Conservation (phyloP, 495 filamentous ascomycete species). For the Tetracladium marchalianum region DNA sequence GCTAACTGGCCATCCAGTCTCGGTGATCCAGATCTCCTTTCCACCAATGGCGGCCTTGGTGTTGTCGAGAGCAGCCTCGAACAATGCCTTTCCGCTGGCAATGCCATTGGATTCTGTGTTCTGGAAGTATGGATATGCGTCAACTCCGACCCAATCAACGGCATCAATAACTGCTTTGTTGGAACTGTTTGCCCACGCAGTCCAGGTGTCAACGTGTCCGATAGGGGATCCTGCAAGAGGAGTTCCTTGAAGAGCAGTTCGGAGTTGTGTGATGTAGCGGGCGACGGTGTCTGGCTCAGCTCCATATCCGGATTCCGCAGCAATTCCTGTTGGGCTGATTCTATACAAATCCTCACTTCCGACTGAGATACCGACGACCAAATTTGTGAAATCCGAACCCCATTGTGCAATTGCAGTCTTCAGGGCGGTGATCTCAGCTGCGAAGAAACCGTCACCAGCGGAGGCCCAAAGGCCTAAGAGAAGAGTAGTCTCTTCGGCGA, state of each 20-base stretch:
- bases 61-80: slow-evolving; percentile 47
- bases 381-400: slow-evolving; percentile 46
- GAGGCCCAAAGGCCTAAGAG: slow-evolving; percentile 76
- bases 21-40: slow-evolving; percentile 80
- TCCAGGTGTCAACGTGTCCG: slow-evolving; percentile 93
- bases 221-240: slow-evolving; percentile 43
- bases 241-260: slow-evolving; percentile 48
- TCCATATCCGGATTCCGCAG: slow-evolving; percentile 41
- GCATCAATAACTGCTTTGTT: slow-evolving; percentile 62
- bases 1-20: slow-evolving; percentile 78
- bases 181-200: slow-evolving; percentile 64
- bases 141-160: slow-evolving; percentile 69
- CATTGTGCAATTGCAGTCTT: slow-evolving; percentile 51
- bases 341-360: slow-evolving; percentile 90
- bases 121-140: slow-evolving; percentile 70
- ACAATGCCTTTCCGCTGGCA: slow-evolving; percentile 46
- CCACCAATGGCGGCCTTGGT: slow-evolving; percentile 48
- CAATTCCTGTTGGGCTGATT: slow-evolving; percentile 45
- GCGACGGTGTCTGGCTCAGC: slow-evolving; percentile 47
- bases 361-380: slow-evolving; percentile 79
- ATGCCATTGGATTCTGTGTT: slow-evolving; percentile 58
- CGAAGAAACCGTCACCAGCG: slow-evolving; percentile 49
- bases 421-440: slow-evolving; percentile 61
- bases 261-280: slow-evolving; percentile 56
- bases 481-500: slow-evolving; percentile 58